Evolutionary conservation across 1,284 basidiomycete species (phyloP).

Genomic region (Cutaneotrichosporon sp.): DNA sequence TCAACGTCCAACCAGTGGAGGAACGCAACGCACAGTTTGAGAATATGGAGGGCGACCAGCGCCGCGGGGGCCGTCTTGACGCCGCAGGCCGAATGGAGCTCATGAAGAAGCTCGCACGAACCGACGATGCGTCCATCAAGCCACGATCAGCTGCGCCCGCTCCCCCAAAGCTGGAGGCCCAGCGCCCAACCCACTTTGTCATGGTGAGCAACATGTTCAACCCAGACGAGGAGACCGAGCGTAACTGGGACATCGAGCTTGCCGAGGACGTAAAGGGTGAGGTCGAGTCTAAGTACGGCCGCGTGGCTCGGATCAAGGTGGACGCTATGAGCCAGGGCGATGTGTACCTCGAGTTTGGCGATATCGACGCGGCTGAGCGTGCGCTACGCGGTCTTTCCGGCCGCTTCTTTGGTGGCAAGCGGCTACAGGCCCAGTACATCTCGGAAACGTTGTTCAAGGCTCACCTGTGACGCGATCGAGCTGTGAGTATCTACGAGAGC

Average conservation of each 20-base stretch:
- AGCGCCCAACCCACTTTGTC: conserved; percentile 65
- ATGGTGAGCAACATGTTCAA: conserved; percentile 94
- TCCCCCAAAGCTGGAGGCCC: conserved; percentile 61
- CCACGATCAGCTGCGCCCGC: neutral
- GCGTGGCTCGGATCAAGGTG: conserved; percentile 79
- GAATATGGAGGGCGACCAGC: conserved; percentile 13
- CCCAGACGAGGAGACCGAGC: conserved; percentile 94
- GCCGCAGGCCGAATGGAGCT: conserved; percentile 92
- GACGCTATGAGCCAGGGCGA: conserved; percentile 89
- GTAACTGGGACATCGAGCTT: conserved; percentile 93
- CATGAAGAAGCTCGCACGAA: conserved; percentile 97
- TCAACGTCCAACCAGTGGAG: conserved; percentile 84
- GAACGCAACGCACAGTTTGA: conserved; percentile 49
- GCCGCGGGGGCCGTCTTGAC: conserved; percentile 71
- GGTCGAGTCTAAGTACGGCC: conserved; percentile 85
- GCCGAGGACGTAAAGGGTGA: conserved; percentile 94
- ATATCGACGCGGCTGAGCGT: conserved; percentile 70
- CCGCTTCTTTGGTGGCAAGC: conserved; percentile 89
- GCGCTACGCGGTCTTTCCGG: conserved; percentile 86
- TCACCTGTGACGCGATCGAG: conserved; percentile 49
- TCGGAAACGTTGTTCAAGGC: conserved; percentile 89
- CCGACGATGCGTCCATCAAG: conserved; percentile 23
- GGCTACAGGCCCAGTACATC: conserved; percentile 78
- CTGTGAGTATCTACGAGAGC: neutral
- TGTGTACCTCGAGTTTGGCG: conserved; percentile 89